Percentiles rank a stretch among this genome's conserved stretches.
Evolutionary conservation across 176 grass and related monocot species (phyloP).

Genomic region (Eragrostis curvula): DNA sequence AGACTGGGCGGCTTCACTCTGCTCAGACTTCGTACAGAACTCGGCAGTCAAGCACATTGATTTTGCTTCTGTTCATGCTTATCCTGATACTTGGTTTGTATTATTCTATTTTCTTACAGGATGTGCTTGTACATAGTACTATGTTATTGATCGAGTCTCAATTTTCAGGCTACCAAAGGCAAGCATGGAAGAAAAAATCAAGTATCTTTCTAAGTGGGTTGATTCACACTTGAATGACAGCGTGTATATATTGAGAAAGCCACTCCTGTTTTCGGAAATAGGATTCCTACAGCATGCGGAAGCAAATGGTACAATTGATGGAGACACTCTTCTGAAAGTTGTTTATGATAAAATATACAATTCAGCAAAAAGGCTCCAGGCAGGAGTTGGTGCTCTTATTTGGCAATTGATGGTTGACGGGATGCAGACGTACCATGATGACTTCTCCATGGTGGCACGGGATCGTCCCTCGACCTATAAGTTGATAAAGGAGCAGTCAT

Average conservation of each 20-base stretch:
- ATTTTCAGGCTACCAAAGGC: slow-evolving; percentile 75
- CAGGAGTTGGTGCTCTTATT: slow-evolving; percentile 82
- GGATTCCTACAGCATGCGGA: slow-evolving; percentile 53
- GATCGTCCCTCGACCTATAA: slow-evolving; percentile 64
- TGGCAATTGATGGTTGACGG: slow-evolving; percentile 94
- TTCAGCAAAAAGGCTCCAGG: slow-evolving; percentile 69
- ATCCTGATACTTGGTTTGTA: slow-evolving; percentile 85
- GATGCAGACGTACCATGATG: slow-evolving; percentile 62
- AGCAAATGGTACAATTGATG: slow-evolving; percentile 57
- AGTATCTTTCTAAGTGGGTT: slow-evolving; percentile 89
- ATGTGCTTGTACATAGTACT: background rate
- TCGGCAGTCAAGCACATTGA: slow-evolving; percentile 81
- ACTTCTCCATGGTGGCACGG: slow-evolving; percentile 77
- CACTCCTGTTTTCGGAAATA: slow-evolving; percentile 87
- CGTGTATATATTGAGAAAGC: slow-evolving; percentile 73
- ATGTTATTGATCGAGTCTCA: slow-evolving; percentile 12
- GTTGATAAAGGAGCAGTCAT: slow-evolving; percentile 78
- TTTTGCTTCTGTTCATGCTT: slow-evolving; percentile 94
- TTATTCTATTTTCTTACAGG: background rate
- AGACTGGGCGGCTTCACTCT: slow-evolving; percentile 82
- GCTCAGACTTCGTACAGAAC: slow-evolving; percentile 90
- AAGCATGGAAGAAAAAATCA: slow-evolving; percentile 69
- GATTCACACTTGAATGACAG: slow-evolving; percentile 88
- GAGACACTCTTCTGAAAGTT: slow-evolving; percentile 70
- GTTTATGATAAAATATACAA: slow-evolving; percentile 87